Conservation (phyloP, 352 stramenopile species). For the Globisporangium okanoganense region DNA sequence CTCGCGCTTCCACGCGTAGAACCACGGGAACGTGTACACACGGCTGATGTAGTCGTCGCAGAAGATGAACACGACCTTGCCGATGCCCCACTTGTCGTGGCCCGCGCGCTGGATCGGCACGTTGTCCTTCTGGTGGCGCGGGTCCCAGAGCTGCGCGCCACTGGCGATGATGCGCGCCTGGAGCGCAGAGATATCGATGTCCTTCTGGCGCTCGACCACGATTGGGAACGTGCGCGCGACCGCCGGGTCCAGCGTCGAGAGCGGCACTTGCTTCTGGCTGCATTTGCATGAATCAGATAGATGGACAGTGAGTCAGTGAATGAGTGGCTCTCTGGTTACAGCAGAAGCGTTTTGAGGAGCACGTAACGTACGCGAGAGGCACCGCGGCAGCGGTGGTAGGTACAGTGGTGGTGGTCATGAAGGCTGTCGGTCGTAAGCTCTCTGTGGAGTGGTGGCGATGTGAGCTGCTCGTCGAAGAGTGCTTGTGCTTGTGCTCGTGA, state of each 20-base stretch:
- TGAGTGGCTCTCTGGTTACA: background rate
- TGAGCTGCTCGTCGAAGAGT: background rate
- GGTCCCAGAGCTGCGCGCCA: constrained; percentile 61
- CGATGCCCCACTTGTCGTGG: constrained; percentile 98
- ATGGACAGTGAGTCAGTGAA: background rate
- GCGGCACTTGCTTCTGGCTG: constrained; percentile 73
- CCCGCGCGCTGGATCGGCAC: constrained; percentile 91
- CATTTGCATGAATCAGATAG: background rate
- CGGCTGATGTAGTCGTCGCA: constrained; percentile 97
- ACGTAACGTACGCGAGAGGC: constrained; percentile 10
- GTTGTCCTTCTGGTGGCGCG: constrained; percentile 73
- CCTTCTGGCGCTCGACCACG: constrained; percentile 52
- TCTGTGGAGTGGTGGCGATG: background rate
- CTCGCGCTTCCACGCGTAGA: constrained; percentile 75
- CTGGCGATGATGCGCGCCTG: constrained; percentile 51
- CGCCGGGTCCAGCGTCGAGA: constrained; percentile 45
- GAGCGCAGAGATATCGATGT: constrained; percentile 60
- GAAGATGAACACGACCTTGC: constrained; percentile 98
- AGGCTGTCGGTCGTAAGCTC: background rate
- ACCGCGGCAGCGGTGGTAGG: background rate
- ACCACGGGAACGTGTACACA: constrained; percentile 96
- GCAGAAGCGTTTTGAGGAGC: background rate
- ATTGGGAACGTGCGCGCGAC: constrained; percentile 38
- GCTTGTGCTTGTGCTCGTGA: background rate
- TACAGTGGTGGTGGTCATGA: constrained; percentile 9